Percentiles rank a stretch among this genome's conserved stretches.
These are phyloP conservation scores for Penicillium italicum DNA, from an alignment of 2,329 filamentous ascomycete species.

Conservation along the genomic window DNA sequence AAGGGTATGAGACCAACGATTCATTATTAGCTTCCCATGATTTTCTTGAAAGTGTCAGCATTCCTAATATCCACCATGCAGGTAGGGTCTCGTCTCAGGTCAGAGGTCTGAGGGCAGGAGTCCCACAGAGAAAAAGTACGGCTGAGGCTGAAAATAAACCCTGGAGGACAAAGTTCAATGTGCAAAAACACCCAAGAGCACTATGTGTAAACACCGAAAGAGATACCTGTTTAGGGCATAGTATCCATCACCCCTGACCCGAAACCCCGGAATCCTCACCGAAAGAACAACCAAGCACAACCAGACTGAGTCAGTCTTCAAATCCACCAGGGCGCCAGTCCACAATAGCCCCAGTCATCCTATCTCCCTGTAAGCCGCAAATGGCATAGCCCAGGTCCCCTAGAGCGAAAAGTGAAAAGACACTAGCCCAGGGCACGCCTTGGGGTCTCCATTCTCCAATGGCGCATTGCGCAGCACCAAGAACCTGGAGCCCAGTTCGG, in stretches of 20 bases:
- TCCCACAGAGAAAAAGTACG: not conserved
- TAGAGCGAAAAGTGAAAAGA: not conserved
- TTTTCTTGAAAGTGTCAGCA: not conserved
- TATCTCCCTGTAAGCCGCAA: not conserved
- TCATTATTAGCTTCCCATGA: not conserved
- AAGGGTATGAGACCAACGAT: not conserved
- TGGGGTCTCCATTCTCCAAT: not conserved
- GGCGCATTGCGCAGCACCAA: not conserved
- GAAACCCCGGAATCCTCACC: not conserved
- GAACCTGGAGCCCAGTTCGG: not conserved
- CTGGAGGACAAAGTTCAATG: not conserved
- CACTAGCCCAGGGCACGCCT: not conserved
- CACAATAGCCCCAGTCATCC: not conserved
- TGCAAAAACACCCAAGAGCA: not conserved
- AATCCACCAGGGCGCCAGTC: not conserved
- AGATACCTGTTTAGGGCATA: constrained; percentile 6
- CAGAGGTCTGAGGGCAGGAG: not conserved
- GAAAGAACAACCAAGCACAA: not conserved
- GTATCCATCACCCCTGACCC: not conserved
- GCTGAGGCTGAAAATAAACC: constrained; percentile 15
- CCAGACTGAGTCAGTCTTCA: not conserved
- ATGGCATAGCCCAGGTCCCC: not conserved
- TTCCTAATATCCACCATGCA: not conserved
- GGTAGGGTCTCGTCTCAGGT: not conserved
- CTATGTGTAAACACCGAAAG: not conserved